Evolutionary conservation across 148 eudicot species (phyloP).

Genomic region (Silene latifolia): DNA sequence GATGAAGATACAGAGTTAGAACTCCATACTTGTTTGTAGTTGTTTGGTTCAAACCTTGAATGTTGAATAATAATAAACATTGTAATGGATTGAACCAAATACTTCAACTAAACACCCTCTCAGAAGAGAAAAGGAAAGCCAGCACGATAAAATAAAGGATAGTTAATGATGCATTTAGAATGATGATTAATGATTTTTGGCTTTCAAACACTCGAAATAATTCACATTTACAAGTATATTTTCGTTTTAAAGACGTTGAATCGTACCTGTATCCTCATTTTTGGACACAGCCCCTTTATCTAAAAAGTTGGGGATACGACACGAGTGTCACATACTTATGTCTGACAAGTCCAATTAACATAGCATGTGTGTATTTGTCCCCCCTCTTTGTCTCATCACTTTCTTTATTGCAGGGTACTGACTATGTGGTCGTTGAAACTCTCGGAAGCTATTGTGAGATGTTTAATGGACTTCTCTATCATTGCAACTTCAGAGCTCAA

Average conservation of each 20-base stretch:
- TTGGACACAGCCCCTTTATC: background rate
- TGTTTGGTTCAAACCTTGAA: background rate
- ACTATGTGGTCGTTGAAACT: constrained; percentile 3
- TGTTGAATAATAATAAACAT: background rate
- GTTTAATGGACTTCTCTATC: background rate
- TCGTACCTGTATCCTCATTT: background rate
- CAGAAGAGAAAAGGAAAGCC: background rate
- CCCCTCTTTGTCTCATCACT: background rate
- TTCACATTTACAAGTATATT: background rate
- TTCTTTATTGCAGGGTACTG: background rate
- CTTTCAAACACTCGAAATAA: background rate
- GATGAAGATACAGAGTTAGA: background rate
- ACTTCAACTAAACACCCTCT: background rate
- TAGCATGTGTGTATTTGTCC: background rate
- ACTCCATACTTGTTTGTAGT: background rate
- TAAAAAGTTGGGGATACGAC: background rate
- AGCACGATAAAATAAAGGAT: background rate
- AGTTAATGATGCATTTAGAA: background rate
- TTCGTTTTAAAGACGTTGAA: background rate
- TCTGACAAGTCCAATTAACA: background rate
- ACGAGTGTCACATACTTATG: background rate
- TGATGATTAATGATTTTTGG: too few species aligned
- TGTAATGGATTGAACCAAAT: background rate
- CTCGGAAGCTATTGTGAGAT: background rate
- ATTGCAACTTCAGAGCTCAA: constrained; percentile 3